Conservation (phyloP, 2,329 filamentous ascomycete genomes). For the Fusarium equiseti region DNA sequence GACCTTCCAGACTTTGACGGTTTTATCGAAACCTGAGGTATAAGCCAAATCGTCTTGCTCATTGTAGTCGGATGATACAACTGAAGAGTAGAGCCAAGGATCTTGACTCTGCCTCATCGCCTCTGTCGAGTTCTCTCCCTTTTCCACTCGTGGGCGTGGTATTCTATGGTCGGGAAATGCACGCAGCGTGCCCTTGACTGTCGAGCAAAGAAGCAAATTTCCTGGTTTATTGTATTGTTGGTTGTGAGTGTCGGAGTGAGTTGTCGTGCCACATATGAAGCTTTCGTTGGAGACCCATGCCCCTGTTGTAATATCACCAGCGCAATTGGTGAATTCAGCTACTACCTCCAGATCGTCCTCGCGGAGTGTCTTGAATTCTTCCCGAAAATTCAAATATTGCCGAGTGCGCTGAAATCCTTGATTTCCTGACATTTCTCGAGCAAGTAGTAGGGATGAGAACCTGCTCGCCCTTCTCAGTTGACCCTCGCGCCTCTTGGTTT, state of each 20-base stretch:
- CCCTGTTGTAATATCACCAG: slow-evolving; percentile 70
- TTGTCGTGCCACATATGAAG: slow-evolving; percentile 72
- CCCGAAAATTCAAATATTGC: slow-evolving; percentile 59
- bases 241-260: slow-evolving; percentile 72
- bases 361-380: slow-evolving; percentile 57
- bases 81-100: slow-evolving; percentile 73
- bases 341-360: slow-evolving; percentile 66
- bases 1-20: slow-evolving; percentile 70
- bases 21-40: slow-evolving; percentile 72
- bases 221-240: slow-evolving; percentile 76
- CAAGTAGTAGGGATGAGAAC: slow-evolving; percentile 59
- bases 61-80: slow-evolving; percentile 71
- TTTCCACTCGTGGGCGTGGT: slow-evolving; percentile 63
- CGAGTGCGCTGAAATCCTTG: slow-evolving; percentile 57
- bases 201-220: slow-evolving; percentile 69
- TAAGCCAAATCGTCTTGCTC: slow-evolving; percentile 60
- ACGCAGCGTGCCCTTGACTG: slow-evolving; percentile 57
- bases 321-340: slow-evolving; percentile 70
- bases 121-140: slow-evolving; percentile 66
- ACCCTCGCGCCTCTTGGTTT: slow-evolving; percentile 19
- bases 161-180: slow-evolving; percentile 70
- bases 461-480: slow-evolving; percentile 37
- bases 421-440: slow-evolving; percentile 63
- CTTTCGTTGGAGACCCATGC: slow-evolving; percentile 66
- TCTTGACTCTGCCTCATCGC: slow-evolving; percentile 71